Evolutionary conservation across 805 yeast species (phyloP), one percentile per base, ranked within the genome.

Genomic region (Yarrowia keelungensis): DNA sequence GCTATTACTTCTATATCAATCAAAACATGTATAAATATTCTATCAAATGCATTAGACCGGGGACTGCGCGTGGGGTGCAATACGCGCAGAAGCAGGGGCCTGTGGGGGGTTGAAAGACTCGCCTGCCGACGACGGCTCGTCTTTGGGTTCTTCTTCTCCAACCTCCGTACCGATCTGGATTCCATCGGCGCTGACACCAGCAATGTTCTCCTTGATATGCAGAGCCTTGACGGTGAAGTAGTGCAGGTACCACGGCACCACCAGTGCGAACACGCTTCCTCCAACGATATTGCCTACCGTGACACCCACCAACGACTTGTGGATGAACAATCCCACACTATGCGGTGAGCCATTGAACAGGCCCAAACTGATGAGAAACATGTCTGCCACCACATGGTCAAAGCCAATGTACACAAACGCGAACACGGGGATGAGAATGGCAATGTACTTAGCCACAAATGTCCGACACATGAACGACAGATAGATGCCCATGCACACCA

Each of bases 221-320:
- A 56, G 62, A 41, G 47, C 26, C 11, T 19, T 0, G 8, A 56
- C 62, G 11, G 47, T 56, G 62, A 26, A 56, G 62, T 41, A 42
- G 39, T 38, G 16, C 12, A 50, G 36, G 9, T 15, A 26, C 38
- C 42, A 69, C 36, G 53, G 22, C 12, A 41, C 16, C 19, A 38
- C 42, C 16, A 59, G 38, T 2, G 66, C 50, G 16, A 56, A 56
- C 11, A 19, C 38, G 9, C 10, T 5, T 22, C 62, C 62, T 56
- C 62, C 62, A 1, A 56, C 62, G 11, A 56, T 26, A 10, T 56
- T 56, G 9, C 62, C 62, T 2, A 56, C 47, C 11, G 62, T 9
- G 19, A 59, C 50, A 8, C 53, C 66, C 70, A 56, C 47, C 47
- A 56, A 15, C 14, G 62, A 56, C 71, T 71, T 73, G 74, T 69